Evolutionary conservation across 192 early-diverging fungal species (phyloP).

Genomic region (Allomyces arbusculus): DNA sequence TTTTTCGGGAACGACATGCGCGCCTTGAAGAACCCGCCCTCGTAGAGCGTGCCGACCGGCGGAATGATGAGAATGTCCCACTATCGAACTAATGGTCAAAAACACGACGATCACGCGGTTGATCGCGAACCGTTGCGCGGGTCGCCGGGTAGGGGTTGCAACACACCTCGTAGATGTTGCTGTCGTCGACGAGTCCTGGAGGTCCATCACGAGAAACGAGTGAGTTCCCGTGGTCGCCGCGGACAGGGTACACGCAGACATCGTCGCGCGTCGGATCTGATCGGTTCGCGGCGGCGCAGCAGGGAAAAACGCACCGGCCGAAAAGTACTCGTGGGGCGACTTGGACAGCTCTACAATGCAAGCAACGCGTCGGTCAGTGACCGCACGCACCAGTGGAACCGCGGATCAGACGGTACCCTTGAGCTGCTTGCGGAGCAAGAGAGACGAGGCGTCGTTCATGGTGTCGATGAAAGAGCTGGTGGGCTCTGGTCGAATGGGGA

Average conservation of each 20-base stretch:
- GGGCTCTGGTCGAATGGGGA: too few species aligned
- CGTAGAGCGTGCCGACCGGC: slow-evolving; percentile 68
- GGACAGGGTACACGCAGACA: too few species aligned
- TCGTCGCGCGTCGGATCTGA: too few species aligned
- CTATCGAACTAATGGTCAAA: slow-evolving; percentile 11
- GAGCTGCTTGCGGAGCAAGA: not conserved
- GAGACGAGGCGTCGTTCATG: not conserved
- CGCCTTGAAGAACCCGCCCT: slow-evolving; percentile 89
- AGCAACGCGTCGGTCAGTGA: not conserved
- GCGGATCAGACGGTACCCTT: not conserved
- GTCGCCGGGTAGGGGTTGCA: too few species aligned
- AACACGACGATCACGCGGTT: not conserved
- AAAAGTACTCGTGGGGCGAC: not conserved
- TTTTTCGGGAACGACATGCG: slow-evolving; percentile 42
- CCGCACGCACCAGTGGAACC: not conserved
- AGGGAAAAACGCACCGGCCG: not conserved
- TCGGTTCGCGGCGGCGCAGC: too few species aligned
- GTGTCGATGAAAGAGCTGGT: too few species aligned
- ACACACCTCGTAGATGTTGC: slow-evolving; percentile 68
- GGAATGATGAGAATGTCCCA: slow-evolving; percentile 85
- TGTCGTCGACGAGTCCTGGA: slow-evolving; percentile 64
- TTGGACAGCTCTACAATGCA: not conserved
- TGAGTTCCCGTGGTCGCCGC: too few species aligned
- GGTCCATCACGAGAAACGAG: too few species aligned
- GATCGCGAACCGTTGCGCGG: not conserved